Evolutionary conservation across 139 green algal species (phyloP).

Genomic region (Micractinium conductrix): DNA sequence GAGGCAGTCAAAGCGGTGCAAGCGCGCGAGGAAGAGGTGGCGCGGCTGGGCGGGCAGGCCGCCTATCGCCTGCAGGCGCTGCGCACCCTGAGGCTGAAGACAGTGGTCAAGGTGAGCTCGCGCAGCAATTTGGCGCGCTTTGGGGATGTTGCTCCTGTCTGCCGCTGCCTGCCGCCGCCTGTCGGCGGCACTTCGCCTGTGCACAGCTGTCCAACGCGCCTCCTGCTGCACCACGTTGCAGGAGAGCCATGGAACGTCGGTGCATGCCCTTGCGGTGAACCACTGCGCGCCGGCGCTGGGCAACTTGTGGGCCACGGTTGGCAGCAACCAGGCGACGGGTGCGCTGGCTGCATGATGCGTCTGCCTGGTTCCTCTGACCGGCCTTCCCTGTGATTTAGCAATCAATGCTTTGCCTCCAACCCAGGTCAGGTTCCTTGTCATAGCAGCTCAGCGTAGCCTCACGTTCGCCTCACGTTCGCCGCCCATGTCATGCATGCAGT

Average conservation of each 20-base stretch:
- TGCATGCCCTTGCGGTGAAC: constrained; percentile 60
- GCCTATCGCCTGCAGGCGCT: constrained; percentile 49
- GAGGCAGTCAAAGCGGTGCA: constrained; percentile 26
- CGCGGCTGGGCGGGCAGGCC: constrained; percentile 31
- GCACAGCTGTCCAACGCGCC: background rate
- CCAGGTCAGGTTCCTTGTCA: too few species aligned
- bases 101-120: constrained; percentile 61
- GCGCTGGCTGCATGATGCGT: too few species aligned
- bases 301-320: constrained; percentile 71
- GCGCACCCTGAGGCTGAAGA: constrained; percentile 61
- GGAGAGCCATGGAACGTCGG: constrained; percentile 61
- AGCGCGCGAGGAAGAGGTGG: constrained; percentile 33
- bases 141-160: background rate
- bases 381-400: background rate
- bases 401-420: too few species aligned
- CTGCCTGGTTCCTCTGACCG: background rate
- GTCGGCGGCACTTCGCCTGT: background rate
- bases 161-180: constrained; percentile 3
- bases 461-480: too few species aligned
- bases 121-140: background rate
- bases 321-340: constrained; percentile 55
- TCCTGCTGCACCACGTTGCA: background rate
- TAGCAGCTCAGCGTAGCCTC: too few species aligned
- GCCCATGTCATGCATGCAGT: constrained; percentile 61
- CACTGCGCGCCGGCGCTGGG: background rate